Evolutionary conservation across 2,329 filamentous ascomycete genomes (phyloP).

Genomic region (Phaeosphaeriaceae sp.): DNA sequence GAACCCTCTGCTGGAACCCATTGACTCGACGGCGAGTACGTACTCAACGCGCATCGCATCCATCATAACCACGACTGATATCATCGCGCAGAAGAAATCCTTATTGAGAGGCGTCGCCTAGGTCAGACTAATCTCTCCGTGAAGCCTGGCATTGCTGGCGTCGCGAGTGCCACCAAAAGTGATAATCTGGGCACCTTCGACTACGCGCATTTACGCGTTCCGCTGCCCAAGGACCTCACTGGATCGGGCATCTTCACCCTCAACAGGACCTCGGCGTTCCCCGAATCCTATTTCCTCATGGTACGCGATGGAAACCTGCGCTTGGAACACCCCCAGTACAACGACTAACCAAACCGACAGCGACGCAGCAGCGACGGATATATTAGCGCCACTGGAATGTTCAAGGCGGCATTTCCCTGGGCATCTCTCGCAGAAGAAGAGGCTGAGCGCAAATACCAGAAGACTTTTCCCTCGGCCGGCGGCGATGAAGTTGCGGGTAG

Average conservation of each 20-base stretch:
- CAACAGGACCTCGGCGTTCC: slow-evolving; percentile 65
- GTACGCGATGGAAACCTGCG: slow-evolving; percentile 52
- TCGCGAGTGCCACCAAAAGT: slow-evolving; percentile 73
- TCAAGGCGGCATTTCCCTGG: slow-evolving; percentile 87
- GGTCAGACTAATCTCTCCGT: slow-evolving; percentile 90
- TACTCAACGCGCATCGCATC: slow-evolving; percentile 40
- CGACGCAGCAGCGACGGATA: slow-evolving; percentile 84
- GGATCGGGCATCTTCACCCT: slow-evolving; percentile 88
- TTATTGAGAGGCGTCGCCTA: slow-evolving; percentile 83
- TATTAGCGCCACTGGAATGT: slow-evolving; percentile 88
- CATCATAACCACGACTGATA: slow-evolving; percentile 31
- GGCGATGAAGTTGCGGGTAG: slow-evolving; percentile 94
- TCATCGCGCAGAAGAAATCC: slow-evolving; percentile 53
- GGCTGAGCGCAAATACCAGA: slow-evolving; percentile 81
- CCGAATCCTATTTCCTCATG: slow-evolving; percentile 96
- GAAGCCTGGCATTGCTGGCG: slow-evolving; percentile 76
- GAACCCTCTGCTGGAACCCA: slow-evolving; percentile 69
- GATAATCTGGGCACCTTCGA: slow-evolving; percentile 84
- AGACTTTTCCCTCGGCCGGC: slow-evolving; percentile 79
- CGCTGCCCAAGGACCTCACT: slow-evolving; percentile 86
- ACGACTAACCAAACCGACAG: slow-evolving; percentile 51
- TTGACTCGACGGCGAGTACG: slow-evolving; percentile 69
- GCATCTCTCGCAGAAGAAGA: slow-evolving; percentile 75
- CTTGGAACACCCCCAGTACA: slow-evolving; percentile 15
- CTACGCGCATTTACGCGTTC: slow-evolving; percentile 93